A percentile compares a stretch with the other conserved stretches of the same genome.
Evolutionary conservation across 2,329 filamentous ascomycete genomes (phyloP).

Genomic region (Alternaria atra): DNA sequence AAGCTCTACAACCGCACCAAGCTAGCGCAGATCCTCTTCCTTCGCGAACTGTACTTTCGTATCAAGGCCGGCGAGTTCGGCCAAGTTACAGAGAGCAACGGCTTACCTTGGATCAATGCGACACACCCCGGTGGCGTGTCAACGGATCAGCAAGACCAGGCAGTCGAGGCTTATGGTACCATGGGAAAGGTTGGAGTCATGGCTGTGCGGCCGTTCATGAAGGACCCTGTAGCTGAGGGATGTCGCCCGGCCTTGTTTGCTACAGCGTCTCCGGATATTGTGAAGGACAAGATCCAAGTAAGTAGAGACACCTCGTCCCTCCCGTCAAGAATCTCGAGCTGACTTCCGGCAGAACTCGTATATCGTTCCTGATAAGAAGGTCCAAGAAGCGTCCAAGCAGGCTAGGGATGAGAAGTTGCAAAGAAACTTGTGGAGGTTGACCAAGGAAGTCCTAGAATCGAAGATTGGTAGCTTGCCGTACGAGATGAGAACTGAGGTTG

Average conservation of each 20-base stretch:
- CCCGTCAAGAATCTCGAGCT: background rate
- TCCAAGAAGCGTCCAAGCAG: constrained; percentile 54
- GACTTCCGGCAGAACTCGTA: constrained; percentile 52
- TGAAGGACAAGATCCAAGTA: constrained; percentile 52
- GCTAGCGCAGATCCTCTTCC: constrained; percentile 60
- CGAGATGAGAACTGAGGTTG: constrained; percentile 32
- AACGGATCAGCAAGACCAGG: constrained; percentile 60
- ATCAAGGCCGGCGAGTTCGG: constrained; percentile 44
- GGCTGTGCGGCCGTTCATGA: constrained; percentile 58
- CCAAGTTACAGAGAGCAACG: constrained; percentile 42
- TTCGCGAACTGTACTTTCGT: constrained; percentile 54
- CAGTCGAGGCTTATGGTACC: constrained; percentile 60
- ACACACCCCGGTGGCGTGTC: constrained; percentile 60
- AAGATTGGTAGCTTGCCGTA: constrained; percentile 50
- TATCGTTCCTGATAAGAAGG: constrained; percentile 60
- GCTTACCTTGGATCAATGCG: constrained; percentile 59
- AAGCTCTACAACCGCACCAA: constrained; percentile 62
- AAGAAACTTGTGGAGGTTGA: constrained; percentile 58
- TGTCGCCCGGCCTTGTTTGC: constrained; percentile 61
- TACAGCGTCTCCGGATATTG: constrained; percentile 56
- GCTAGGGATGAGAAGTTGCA: constrained; percentile 55
- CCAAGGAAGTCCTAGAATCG: constrained; percentile 55
- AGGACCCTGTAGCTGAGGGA: constrained; percentile 59
- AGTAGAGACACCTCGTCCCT: background rate
- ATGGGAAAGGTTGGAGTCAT: constrained; percentile 58